Evolutionary conservation across 2,329 filamentous ascomycete genomes (phyloP), one percentile per base, ranked within the genome.

Genomic region (Ascochyta pisi): DNA sequence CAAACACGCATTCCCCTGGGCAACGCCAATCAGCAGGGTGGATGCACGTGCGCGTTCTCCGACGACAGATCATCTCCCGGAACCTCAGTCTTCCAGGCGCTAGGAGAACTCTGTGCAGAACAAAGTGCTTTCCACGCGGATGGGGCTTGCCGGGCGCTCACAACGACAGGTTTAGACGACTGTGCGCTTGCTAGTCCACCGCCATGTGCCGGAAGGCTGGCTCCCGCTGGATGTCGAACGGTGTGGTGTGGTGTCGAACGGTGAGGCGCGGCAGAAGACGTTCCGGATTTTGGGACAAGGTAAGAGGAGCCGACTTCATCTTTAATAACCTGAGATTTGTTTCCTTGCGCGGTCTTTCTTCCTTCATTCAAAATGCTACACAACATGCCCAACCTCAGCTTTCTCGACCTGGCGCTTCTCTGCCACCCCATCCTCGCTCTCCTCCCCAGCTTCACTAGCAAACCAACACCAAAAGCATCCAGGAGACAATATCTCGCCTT

Each of bases 371-470:
- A 15, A 13, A 35, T 35, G 33, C 33, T n/a, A 4, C 31, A 38
- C 19, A 37, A 13, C 22, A 50, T 50, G 50, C 39, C 40, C 8
- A 4, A 41, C 29, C 31, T 52, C 29, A 35, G 34, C 24, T 8
- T 46, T 3, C 9, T 55, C 29, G 69, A 73, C 54, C 50, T 72
- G 51, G 71, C 65, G 38, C 68, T 74, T 9, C 43, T 73, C 50
- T 73, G 66, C 60, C 69, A 70, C 49, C 69, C 71, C 0, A 54
- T 73, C 3, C 45, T 74, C 12, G 71, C 70, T 38, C 56, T 73
- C 51, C 52, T 73, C 27, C 63, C 65, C 3, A 60, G 66, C 29
- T 63, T 67, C 7, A 55, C 61, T 24, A 54, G 58, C 22, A 69
- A 69, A 19, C 10, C 37, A 23, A 31, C 42, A n/a, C 10, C 27